These are phyloP conservation scores for Melocanna baccifera DNA, from an alignment of 176 grass and related monocot species.

Conservation along the genomic window DNA sequence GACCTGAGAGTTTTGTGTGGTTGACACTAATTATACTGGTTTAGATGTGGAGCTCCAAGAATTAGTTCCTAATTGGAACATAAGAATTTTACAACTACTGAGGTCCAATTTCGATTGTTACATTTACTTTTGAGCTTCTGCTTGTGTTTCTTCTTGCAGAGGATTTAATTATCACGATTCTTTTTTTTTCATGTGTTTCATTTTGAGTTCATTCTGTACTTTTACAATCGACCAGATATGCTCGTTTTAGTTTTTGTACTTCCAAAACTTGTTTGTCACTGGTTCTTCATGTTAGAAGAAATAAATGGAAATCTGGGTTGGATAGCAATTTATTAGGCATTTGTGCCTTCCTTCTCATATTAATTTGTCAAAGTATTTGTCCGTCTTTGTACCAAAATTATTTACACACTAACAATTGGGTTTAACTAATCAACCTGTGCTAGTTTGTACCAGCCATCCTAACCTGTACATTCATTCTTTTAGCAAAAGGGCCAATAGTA, in stretches of 20 bases:
- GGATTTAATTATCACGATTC: too few species aligned
- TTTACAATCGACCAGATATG: not conserved
- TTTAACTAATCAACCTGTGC: not conserved
- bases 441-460: not conserved
- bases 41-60: too few species aligned
- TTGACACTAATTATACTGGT: too few species aligned
- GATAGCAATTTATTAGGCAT: not conserved
- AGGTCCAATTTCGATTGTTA: too few species aligned
- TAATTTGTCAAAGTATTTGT: not conserved
- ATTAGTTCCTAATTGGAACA: too few species aligned
- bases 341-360: not conserved
- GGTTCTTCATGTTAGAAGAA: not conserved
- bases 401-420: not conserved
- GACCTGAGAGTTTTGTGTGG: not conserved
- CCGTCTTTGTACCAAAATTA: not conserved
- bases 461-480: not conserved
- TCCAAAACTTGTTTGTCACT: not conserved
- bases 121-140: too few species aligned
- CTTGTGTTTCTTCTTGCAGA: too few species aligned
- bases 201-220: not conserved
- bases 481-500: not conserved
- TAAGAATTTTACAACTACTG: too few species aligned
- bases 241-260: not conserved
- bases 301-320: not conserved
- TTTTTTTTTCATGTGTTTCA: not conserved